Base-by-base conservation (phyloP, 169 alveolate genomes). In the Plasmodium knowlesi region DNA sequence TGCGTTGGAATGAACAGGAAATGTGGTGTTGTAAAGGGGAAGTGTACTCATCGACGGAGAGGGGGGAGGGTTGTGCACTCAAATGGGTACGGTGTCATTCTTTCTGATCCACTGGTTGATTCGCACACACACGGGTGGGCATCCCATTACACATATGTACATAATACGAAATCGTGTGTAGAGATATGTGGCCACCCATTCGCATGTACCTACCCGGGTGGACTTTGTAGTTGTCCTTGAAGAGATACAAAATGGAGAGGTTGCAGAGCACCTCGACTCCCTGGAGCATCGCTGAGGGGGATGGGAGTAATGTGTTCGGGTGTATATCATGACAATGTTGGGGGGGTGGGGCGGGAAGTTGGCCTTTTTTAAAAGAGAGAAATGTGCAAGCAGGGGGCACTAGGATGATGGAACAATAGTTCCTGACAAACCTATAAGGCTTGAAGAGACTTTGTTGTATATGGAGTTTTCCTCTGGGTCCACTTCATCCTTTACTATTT, bases 211-310 rank as follows among this genome's bases (percentile, higher is more conserved):
- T 92, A 96, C 97, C 97, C 10, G 97, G 97, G 28, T 95, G 96
- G 30, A 98, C 83, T 83, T 95, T 84, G 94, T 97, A 96, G 71
- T 91, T 97, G 82, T 98, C 98, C 95, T 98, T 98, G 91, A 94
- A 98, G 61, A 96, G 89, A 76, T 97, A 98, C 37, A 97, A 93
- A 73, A 97, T 96, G 34, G 99, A 97, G 82, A 98, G 94, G 84
- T 95, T 95, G 54, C 97, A 95, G 76, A 98, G 91, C 14, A 97
- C 98, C 70, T 96, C 98, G 25, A 97, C 97, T n/a, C 99, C 99
- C 79, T 97, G 98, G 16, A 95, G 95, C 98, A 96, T 96, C 12
- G 98, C 98, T 81, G 80, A 16, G 14, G 30, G 37, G 54, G 30
- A 28, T 3, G 41, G 50, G 54, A 57, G 3, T 16, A 14, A 46